phyloP scores from a whole-genome alignment of 176 grass and related monocot species.

The Lolium multiflorum region DNA sequence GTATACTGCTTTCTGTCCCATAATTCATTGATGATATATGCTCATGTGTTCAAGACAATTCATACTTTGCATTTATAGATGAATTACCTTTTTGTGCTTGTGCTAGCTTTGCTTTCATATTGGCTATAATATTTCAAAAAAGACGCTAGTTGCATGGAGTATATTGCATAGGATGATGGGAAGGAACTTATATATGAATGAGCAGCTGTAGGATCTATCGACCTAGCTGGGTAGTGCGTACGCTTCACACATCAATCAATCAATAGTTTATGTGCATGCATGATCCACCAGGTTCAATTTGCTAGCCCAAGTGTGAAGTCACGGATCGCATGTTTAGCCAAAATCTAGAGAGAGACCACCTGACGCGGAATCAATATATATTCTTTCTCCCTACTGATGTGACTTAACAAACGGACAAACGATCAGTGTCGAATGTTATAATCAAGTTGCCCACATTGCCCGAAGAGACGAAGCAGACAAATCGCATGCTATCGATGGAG shows the following conservation, averaged over 20 bases:
- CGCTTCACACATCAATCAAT: background rate
- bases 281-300: slow-evolving; percentile 14
- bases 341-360: slow-evolving; percentile 43
- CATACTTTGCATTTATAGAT: too few relatives aligned
- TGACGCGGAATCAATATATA: slow-evolving; percentile 34
- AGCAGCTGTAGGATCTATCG: background rate
- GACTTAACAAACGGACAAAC: slow-evolving; percentile 34
- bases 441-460: background rate
- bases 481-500: background rate
- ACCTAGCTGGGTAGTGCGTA: background rate
- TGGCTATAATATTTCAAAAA: background rate
- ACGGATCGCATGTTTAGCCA: slow-evolving; percentile 31
- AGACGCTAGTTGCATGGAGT: background rate
- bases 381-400: slow-evolving; percentile 30
- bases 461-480: background rate
- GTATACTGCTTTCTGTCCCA: background rate
- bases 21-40: background rate
- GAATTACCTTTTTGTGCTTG: background rate
- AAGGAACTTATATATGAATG: slow-evolving; percentile 21
- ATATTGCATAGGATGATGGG: background rate
- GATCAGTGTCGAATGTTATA: background rate
- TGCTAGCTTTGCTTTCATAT: background rate
- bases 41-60: background rate
- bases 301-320: slow-evolving; percentile 44
- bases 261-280: slow-evolving; percentile 45